Evolutionary conservation across 208 protist species (phyloP).

Genomic region (Crithidia acanthocephali): DNA sequence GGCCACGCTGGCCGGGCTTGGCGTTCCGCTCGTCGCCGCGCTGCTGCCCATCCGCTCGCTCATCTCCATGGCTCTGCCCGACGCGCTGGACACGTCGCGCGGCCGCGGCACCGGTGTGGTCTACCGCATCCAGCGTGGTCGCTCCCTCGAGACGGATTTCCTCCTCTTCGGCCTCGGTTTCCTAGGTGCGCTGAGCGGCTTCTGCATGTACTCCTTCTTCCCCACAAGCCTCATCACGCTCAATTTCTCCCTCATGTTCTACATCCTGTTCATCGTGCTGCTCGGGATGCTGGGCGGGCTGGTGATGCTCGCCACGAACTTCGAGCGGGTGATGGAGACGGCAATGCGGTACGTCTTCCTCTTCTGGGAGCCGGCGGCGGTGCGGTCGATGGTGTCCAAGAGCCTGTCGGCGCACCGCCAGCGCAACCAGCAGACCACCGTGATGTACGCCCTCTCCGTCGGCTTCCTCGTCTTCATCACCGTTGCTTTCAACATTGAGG

Average conservation of each 20-base stretch:
- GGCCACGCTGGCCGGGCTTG: constrained; percentile 71
- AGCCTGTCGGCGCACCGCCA: constrained; percentile 90
- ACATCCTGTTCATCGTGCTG: constrained; percentile 94
- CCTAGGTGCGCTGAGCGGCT: constrained; percentile 59
- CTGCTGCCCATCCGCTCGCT: constrained; percentile 88
- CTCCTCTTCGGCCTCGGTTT: constrained; percentile 59
- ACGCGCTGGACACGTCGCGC: constrained; percentile 83
- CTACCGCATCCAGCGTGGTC: constrained; percentile 73
- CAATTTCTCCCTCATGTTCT: constrained; percentile 89
- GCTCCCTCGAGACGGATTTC: constrained; percentile 26
- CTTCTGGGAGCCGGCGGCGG: constrained; percentile 84
- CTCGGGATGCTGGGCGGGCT: constrained; percentile 92
- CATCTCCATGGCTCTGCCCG: constrained; percentile 70
- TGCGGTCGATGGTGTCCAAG: constrained; percentile 79
- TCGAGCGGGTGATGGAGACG: constrained; percentile 83
- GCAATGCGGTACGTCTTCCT: constrained; percentile 55
- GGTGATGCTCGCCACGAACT: constrained; percentile 90
- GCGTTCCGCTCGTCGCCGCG: constrained; percentile 82
- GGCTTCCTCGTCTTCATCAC: constrained; percentile 94
- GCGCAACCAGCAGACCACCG: constrained; percentile 94
- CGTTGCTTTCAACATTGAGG: constrained; percentile 81
- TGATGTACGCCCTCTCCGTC: constrained; percentile 94
- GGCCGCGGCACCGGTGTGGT: constrained; percentile 49
- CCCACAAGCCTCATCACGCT: constrained; percentile 87
- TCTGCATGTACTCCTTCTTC: constrained; percentile 93